Base-by-base conservation (phyloP, 805 yeast species). In the Sugiyamaella mastotermitis region DNA sequence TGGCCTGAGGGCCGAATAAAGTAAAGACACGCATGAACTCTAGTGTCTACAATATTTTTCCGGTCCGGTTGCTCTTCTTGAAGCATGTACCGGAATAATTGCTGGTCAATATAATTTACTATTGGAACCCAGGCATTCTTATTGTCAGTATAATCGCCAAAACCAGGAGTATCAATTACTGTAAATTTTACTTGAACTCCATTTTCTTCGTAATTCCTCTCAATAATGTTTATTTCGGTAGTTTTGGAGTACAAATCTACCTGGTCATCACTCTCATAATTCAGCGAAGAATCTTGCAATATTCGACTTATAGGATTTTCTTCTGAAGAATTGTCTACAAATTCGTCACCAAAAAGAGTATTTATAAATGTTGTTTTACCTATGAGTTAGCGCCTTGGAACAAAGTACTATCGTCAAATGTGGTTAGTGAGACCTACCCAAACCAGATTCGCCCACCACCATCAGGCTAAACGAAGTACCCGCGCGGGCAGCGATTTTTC, bases 31-130 rank as follows among this genome's bases (percentile, higher is more conserved):
- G 87, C 94, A 55, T 88, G 95, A 24, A 88, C 95, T 53, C 97
- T 75, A 47, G 85, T 65, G 62, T 88, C 97, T 28, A 63, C 63
- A 8, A 58, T 33, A 31, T 36, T 26, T 2, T 38, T 42, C 61
- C 97, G 76, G 36, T 59, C 61, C 23, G 97, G 97, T 64, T 88
- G 97, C 56, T 86, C 92, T 57, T 87, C 96, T 60, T 84, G 95
- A 58, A 83, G 83, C 90, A 87, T 82, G 58, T 65, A 86, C 17
- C 82, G 72, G 54, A 81, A 87, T 56, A 85, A 92, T 65, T 87
- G 96, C 57, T 85, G 94, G 60, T 87, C 95, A 46, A 88, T 77
- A 60, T 85, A 88, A 60, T 85, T 94, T 44, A 83, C 69, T 50
- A 86, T 74, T 26, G 95, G 86, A 43, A 79, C 80, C 94, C 95